Evolutionary conservation across 2,329 filamentous ascomycete species (phyloP), one percentile per base, ranked within the genome.

Genomic region (Pyricularia sp.): DNA sequence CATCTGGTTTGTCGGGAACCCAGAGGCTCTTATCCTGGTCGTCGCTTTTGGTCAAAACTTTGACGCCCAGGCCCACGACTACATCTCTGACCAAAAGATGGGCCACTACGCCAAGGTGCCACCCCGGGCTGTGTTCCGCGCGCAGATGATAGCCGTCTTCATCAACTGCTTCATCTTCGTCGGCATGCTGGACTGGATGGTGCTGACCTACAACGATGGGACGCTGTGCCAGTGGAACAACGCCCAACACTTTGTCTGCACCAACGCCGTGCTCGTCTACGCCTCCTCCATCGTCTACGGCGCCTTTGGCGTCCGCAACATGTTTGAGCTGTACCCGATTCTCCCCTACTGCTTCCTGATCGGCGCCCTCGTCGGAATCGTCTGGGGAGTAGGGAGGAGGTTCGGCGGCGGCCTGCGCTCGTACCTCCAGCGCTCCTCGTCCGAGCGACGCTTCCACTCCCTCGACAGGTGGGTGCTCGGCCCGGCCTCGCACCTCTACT

Each of bases 311-410:
- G 66, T 67, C 42, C 55, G 58, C 25, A 67, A 67, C 66, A 79
- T 82, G 77, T 82, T 82, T 72, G 77, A 78, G 3, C 72, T 81
- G 50, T 82, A 82, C 69, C 80, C 80, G 3, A 72, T 81, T 30
- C 76, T 82, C 68, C 79, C 80, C 71, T 82, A 78, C 79, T 82
- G 80, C 69, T 82, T 82, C 74, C 76, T 81, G 26, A 79, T 82
- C 55, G 81, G 81, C 14, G 70, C 75, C 11, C 70, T 69, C 66
- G 73, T 82, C 23, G 76, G 79, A 36, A 25, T 82, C 23, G 68
- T 78, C 31, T 82, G 81, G 69, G 73, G 79, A 14, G 68, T 76
- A 68, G 73, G 73, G 5, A 75, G 80, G 70, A 73, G 74, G 31
- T 74, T 73, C 64, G 79, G 79, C 0, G 78, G 78, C 0, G 73